Percentiles rank a stretch among this genome's conserved stretches.
Evolutionary conservation across 2,329 filamentous ascomycete genomes (phyloP).

Genomic region (Lachnellula cervina): DNA sequence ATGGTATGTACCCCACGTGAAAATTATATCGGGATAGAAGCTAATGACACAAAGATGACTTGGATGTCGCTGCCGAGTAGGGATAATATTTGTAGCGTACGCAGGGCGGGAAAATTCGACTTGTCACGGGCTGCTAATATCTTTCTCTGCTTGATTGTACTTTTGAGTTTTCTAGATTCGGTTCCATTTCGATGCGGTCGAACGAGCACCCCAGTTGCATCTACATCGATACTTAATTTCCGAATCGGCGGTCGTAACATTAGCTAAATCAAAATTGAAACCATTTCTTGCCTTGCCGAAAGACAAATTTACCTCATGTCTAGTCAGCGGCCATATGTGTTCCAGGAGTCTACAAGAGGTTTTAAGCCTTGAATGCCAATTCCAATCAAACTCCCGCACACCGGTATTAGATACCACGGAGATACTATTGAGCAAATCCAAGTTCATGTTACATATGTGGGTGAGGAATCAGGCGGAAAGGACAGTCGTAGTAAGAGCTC

Average conservation of each 20-base stretch:
- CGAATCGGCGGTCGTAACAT: constrained; percentile 13
- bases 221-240: background rate
- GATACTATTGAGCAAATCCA: too few relatives aligned
- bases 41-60: constrained; percentile 70
- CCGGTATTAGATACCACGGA: too few relatives aligned
- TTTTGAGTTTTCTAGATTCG: constrained; percentile 31
- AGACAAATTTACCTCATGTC: background rate
- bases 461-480: too few relatives aligned
- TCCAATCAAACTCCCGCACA: too few relatives aligned
- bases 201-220: constrained; percentile 3
- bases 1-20: background rate
- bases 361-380: too few relatives aligned
- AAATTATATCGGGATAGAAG: background rate
- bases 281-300: background rate
- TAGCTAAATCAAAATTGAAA: constrained; percentile 8
- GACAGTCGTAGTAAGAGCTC: too few relatives aligned
- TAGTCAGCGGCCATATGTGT: background rate
- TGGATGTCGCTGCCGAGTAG: constrained; percentile 79
- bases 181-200: constrained; percentile 20
- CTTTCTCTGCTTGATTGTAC: constrained; percentile 28
- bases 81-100: constrained; percentile 20
- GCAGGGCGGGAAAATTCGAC: constrained; percentile 25
- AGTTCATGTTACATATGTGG: too few relatives aligned
- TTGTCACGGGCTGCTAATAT: constrained; percentile 24
- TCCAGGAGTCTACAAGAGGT: background rate